Base-by-base conservation (phyloP, 257 asterid species). In the Ocimum tenuiflorum region DNA sequence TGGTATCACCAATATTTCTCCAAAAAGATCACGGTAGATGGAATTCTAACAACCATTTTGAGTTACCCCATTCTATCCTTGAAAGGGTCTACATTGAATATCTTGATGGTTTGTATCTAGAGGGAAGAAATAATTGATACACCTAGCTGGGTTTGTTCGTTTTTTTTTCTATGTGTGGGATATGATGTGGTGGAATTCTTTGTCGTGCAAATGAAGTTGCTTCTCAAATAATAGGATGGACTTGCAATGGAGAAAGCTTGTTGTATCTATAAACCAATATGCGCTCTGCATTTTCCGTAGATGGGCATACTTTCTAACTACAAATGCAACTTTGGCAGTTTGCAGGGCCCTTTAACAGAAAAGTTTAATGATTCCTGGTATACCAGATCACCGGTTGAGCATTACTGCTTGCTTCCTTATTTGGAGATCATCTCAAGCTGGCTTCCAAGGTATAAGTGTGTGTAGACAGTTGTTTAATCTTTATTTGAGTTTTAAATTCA, bases 331-430 rank as follows among this genome's bases (percentile, higher is more conserved):
- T 70, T 65, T 70, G 50, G 52, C 74, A 86, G 96, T 68, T 69
- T 88, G 73, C 81, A 71, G 76, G 95, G 87, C 64, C 92, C 95
- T 23, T 63, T 88, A 58, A 80, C 71, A 1, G 71, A 68, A 56
- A 75, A 70, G 71, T 57, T 3, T 63, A 35, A 14, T 9, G 78
- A 60, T 50, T 18, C 73, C 54, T 88, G 95, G 90, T 33, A 36
- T 4, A 18, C 74, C 42, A 81, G 86, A 24, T 63, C 63, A 1
- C 69, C 72, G n/a, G 75, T 86, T 13, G 82, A 75, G 67, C 75
- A 63, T 71, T 68, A 74, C 68, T 72, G 83, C 42, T 42, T 86
- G 87, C 87, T 82, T 70, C 92, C 96, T 65, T 88, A 86, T 73
- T 79, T 78, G 57, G 73, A 9, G 45, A 60, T 82, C 75, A 63